Conservation (phyloP, 345 rosid genomes). For the Pelargonium nanum region DNA sequence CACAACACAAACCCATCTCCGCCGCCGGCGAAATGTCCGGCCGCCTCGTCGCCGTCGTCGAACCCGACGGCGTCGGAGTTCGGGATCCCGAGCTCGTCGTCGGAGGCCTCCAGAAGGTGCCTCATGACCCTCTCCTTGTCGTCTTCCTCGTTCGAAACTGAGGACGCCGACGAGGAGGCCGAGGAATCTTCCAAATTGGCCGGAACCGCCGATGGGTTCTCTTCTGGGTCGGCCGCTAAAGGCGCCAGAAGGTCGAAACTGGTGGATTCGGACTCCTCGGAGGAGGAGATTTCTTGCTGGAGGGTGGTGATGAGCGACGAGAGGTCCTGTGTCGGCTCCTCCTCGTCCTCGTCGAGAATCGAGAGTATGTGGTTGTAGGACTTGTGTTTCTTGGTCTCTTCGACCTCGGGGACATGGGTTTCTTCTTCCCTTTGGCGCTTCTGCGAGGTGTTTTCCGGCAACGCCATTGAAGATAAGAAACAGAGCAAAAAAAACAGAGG, state of each 20-base stretch:
- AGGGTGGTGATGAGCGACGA: constrained; percentile 45
- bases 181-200: constrained; percentile 1
- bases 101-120: constrained; percentile 75
- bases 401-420: constrained; percentile 17
- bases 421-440: constrained; percentile 66
- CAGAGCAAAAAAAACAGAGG: too few relatives aligned
- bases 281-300: constrained; percentile 38
- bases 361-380: constrained; percentile 29
- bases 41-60: constrained; percentile 13
- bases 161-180: constrained; percentile 19
- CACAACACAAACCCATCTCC: constrained; percentile 23
- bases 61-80: constrained; percentile 18
- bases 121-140: constrained; percentile 55
- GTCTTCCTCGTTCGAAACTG: constrained; percentile 19
- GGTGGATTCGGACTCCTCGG: not conserved
- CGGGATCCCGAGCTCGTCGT: constrained; percentile 87
- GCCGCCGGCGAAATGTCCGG: constrained; percentile 10
- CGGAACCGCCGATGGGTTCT: constrained; percentile 4
- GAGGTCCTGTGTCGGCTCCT: constrained; percentile 38
- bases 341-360: constrained; percentile 36
- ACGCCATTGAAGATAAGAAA: not conserved
- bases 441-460: not conserved
- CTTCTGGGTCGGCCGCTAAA: constrained; percentile 10
- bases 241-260: not conserved
- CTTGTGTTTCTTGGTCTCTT: constrained; percentile 37